Conservation (phyloP, 306 rosid genomes). For the Cicer chorassanicum region DNA sequence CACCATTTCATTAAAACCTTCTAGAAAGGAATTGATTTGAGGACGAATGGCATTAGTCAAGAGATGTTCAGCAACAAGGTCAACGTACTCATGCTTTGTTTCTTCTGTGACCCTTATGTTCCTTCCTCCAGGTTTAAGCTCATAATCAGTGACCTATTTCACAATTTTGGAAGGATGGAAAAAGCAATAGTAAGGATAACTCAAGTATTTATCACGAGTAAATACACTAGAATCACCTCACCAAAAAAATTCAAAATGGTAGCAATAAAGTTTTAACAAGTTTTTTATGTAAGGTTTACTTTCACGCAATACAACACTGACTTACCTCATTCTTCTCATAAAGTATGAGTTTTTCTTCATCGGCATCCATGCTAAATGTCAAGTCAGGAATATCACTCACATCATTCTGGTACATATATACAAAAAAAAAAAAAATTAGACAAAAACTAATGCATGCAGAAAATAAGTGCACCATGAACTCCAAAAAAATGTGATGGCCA, state of each 20-base stretch:
- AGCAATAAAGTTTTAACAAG: slow-evolving; percentile 8
- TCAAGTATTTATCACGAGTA: slow-evolving; percentile 15
- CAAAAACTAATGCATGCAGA: slow-evolving; percentile 9
- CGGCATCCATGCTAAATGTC: slow-evolving; percentile 99
- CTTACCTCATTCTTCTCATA: slow-evolving; percentile 90
- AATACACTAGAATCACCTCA: slow-evolving; percentile 27
- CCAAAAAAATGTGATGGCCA: slow-evolving; percentile 27
- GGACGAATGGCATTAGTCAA: slow-evolving; percentile 97
- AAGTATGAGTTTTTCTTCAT: slow-evolving; percentile 94
- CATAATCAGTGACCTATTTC: slow-evolving; percentile 91
- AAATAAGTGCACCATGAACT: slow-evolving; percentile 33
- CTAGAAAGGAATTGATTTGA: slow-evolving; percentile 84
- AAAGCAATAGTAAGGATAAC: slow-evolving; percentile 38
- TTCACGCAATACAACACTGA: neutral
- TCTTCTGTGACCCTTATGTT: slow-evolving; percentile 96
- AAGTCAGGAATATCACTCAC: slow-evolving; percentile 90
- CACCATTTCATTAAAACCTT: slow-evolving; percentile 85
- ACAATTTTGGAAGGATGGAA: slow-evolving; percentile 37
- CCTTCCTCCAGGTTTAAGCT: slow-evolving; percentile 99
- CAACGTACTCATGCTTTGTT: slow-evolving; percentile 97
- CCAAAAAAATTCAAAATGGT: neutral
- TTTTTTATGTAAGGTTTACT: slow-evolving; percentile 21
- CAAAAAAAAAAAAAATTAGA: slow-evolving; percentile 33
- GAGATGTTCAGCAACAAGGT: slow-evolving; percentile 94
- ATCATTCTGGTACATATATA: slow-evolving; percentile 65